Evolutionary conservation across 2,329 filamentous ascomycete genomes (phyloP), one percentile per base, ranked within the genome.

Genomic region (Pseudogymnoascus sp.): DNA sequence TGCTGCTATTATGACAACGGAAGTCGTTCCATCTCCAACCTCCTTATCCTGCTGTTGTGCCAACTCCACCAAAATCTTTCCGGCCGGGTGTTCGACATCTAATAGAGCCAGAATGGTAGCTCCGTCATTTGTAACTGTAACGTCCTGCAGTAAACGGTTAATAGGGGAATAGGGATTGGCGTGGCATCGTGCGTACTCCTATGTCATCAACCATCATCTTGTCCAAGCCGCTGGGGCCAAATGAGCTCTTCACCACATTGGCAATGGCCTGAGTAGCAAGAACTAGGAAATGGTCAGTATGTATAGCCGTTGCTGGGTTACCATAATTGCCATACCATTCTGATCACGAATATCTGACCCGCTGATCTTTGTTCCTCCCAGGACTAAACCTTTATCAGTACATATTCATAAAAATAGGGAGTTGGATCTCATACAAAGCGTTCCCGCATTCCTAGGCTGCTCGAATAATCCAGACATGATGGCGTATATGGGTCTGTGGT

Each of bases 171-270:
- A 60, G 61, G 58, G 24, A 37, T 59, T 13, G 26, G 8, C 47
- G 33, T n/a, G 29, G 24, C 44, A 58, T 61, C 58, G 24, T 35
- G 70, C 86, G 70, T 84, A 91, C 88, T 73, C 94, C 94, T 75
- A 99, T 97, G 74, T 99, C 94, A 78, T 99, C 94, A 70, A 99
- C 94, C 94, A 99, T 97, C 94, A 99, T 99, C 84, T 99, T 99
- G 76, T 99, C 94, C 68, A 99, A 84, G 58, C 94, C 94, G 65
- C 91, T 96, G 59, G 94, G 94, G 61, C 94, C 94, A 74, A 99
- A 99, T 13, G 94, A 99, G 77, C 90, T 96, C 81, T 96, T 97
- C 76, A 99, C 92, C 63, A 99, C 92, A 85, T 97, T 99, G 71
- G 94, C 89, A 72, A 99, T 97, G 63, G 93, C 92, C 75, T 97